phyloP scores from a whole-genome alignment of 129 eudicot genomes.

The Flaveria bidentis region DNA sequence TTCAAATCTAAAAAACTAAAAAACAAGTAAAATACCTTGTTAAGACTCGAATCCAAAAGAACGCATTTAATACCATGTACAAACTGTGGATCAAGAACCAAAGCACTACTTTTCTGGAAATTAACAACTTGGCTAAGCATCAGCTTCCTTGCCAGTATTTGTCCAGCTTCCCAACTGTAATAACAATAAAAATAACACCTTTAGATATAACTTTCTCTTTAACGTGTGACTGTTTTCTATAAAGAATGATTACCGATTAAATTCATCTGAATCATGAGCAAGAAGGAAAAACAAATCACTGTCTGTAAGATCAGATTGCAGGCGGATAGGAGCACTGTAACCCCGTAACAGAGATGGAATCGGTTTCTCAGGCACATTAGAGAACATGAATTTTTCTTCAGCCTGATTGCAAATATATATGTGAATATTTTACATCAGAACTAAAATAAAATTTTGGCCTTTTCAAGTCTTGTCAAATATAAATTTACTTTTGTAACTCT shows the following conservation, averaged over 20 bases:
- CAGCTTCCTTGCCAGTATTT: constrained; percentile 73
- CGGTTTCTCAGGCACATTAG: constrained; percentile 66
- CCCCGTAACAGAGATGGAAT: constrained; percentile 85
- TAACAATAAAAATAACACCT: neutral
- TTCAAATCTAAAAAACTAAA: neutral
- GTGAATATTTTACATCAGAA: no score
- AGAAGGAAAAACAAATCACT: constrained; percentile 78
- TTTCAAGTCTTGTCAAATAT: neutral
- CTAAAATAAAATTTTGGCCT: neutral
- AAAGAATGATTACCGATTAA: constrained; percentile 61
- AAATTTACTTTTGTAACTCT: neutral
- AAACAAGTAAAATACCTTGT: constrained; percentile 51
- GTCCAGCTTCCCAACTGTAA: constrained; percentile 96
- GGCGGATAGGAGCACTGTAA: constrained; percentile 90
- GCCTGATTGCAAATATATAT: constrained; percentile 37
- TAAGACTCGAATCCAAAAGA: constrained; percentile 66
- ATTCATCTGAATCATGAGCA: constrained; percentile 96
- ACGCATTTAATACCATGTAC: constrained; percentile 74
- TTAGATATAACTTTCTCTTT: neutral
- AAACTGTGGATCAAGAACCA: constrained; percentile 67
- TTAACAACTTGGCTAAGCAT: constrained; percentile 73
- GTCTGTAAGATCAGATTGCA: constrained; percentile 82
- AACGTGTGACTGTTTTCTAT: neutral
- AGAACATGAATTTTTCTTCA: constrained; percentile 85
- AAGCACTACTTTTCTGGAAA: constrained; percentile 65